Percentiles rank a stretch among this genome's conserved stretches.
Conservation (phyloP, 2,329 filamentous ascomycete species). For the Stemphylium beticola region DNA sequence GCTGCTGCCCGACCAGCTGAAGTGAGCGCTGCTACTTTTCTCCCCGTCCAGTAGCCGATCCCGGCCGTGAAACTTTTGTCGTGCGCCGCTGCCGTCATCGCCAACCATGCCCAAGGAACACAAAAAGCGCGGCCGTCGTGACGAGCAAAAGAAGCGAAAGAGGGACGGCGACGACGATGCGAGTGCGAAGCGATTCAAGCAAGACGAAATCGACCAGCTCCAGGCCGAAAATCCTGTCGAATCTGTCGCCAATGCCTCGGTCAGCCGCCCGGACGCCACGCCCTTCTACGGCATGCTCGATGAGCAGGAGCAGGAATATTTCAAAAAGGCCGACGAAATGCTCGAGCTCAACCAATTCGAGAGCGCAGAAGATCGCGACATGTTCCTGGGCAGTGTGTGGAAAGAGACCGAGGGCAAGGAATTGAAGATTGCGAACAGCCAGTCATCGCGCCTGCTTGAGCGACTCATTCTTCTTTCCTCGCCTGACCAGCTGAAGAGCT, state of each 20-base stretch:
- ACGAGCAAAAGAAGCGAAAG: slow-evolving; percentile 58
- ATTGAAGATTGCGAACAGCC: slow-evolving; percentile 92
- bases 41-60: slow-evolving; percentile 17
- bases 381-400: slow-evolving; percentile 78
- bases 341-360: slow-evolving; percentile 89
- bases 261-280: slow-evolving; percentile 58
- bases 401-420: slow-evolving; percentile 89
- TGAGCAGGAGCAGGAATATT: slow-evolving; percentile 94
- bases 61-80: slow-evolving; percentile 21
- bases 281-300: slow-evolving; percentile 94
- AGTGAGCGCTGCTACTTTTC: not conserved
- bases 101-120: slow-evolving; percentile 63
- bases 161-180: slow-evolving; percentile 40
- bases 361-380: slow-evolving; percentile 64
- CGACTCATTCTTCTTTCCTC: slow-evolving; percentile 83
- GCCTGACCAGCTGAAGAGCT: slow-evolving; percentile 77
- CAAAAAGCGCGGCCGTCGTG: slow-evolving; percentile 64
- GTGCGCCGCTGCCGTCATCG: slow-evolving; percentile 15
- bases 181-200: slow-evolving; percentile 44
- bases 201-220: slow-evolving; percentile 23
- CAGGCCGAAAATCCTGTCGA: slow-evolving; percentile 22
- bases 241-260: slow-evolving; percentile 34
- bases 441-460: slow-evolving; percentile 92
- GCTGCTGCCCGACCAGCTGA: not conserved
- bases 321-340: slow-evolving; percentile 85